Evolutionary conservation across 2,329 filamentous ascomycete species (phyloP).

Genomic region (Aureobasidium sp.): DNA sequence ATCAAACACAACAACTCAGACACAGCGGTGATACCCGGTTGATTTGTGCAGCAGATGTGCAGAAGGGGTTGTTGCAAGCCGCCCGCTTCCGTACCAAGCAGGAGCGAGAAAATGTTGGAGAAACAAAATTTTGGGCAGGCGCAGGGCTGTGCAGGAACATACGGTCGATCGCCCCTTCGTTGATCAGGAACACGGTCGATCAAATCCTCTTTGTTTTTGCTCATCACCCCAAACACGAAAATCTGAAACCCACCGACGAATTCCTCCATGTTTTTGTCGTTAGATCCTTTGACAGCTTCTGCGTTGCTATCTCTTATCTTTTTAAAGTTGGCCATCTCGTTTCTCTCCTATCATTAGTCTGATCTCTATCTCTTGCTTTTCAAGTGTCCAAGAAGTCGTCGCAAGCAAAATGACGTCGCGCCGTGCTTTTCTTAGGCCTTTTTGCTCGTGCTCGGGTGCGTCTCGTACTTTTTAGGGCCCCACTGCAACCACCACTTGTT

Average conservation of each 20-base stretch:
- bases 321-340: not conserved
- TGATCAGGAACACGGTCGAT: slow-evolving; percentile 6
- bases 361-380: not conserved
- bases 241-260: not conserved
- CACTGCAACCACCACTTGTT: slow-evolving; percentile 3
- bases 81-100: not conserved
- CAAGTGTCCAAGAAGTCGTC: not conserved
- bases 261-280: not conserved
- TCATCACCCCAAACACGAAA: not conserved
- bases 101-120: not conserved
- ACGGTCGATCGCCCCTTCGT: not conserved
- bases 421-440: slow-evolving; percentile 8
- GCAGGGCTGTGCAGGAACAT: slow-evolving; percentile 12
- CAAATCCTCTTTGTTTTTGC: not conserved
- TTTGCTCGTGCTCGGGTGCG: slow-evolving; percentile 3
- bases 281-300: not conserved
- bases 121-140: not conserved
- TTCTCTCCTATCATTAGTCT: not conserved
- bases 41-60: slow-evolving; percentile 14
- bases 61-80: not conserved
- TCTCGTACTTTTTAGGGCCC: slow-evolving; percentile 11
- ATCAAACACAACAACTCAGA: slow-evolving; percentile 11
- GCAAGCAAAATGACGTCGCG: slow-evolving; percentile 7
- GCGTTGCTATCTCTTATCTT: not conserved
- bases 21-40: slow-evolving; percentile 10